Percentiles rank a stretch among this genome's conserved stretches.
phyloP scores from a whole-genome alignment of 139 green algal species.

The Asterochloris sp. region DNA sequence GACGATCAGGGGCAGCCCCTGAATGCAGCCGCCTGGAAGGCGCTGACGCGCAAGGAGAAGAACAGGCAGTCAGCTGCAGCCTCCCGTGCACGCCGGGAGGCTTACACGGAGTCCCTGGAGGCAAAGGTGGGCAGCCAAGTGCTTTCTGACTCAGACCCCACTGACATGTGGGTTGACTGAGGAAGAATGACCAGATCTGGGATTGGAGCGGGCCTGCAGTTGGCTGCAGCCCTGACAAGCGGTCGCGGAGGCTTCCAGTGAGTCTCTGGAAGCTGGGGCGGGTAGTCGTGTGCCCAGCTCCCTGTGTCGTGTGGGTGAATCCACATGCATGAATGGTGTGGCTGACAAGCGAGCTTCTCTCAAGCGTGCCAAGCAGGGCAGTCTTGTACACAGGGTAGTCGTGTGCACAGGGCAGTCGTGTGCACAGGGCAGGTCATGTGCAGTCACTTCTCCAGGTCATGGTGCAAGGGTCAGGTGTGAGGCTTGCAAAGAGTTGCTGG shows the following conservation, averaged over 20 bases:
- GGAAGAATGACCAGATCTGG: background rate
- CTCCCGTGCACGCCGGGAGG: constrained; percentile 11
- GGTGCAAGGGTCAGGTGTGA: too few relatives aligned
- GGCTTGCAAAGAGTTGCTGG: too few relatives aligned
- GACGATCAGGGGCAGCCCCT: too few relatives aligned
- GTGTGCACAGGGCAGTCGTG: too few relatives aligned
- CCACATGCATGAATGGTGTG: too few relatives aligned
- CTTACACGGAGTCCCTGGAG: constrained; percentile 22
- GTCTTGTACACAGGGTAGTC: too few relatives aligned
- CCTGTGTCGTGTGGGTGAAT: too few relatives aligned
- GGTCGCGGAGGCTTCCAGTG: background rate
- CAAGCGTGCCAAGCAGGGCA: too few relatives aligned
- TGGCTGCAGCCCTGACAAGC: background rate
- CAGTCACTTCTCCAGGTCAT: too few relatives aligned
- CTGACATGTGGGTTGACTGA: background rate
- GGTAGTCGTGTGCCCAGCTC: too few relatives aligned
- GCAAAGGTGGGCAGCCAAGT: background rate
- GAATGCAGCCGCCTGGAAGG: background rate
- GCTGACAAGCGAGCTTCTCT: too few relatives aligned
- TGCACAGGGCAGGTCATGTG: too few relatives aligned
- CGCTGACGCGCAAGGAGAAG: constrained; percentile 20
- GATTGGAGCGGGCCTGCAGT: background rate
- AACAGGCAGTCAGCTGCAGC: constrained; percentile 20
- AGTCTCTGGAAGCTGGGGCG: background rate
- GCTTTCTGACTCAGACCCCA: background rate